Conservation (phyloP, 306 rosid genomes). For the Sicyos baderoa region DNA sequence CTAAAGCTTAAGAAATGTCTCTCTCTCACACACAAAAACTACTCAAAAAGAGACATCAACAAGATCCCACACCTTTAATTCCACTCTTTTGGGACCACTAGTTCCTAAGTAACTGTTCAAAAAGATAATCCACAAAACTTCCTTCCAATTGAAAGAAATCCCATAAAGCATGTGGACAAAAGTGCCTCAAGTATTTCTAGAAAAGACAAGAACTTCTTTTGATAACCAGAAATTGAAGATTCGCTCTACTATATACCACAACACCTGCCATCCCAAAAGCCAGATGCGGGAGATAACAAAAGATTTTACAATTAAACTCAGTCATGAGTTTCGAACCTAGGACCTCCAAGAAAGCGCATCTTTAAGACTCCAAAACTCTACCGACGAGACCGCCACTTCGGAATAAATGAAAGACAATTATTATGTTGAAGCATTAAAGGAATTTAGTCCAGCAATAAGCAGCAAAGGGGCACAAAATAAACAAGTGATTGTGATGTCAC, state of each 20-base stretch:
- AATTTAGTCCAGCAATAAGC: background rate
- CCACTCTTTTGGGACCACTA: background rate
- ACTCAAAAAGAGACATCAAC: background rate
- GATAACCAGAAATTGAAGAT: too few relatives aligned
- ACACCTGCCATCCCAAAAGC: too few relatives aligned
- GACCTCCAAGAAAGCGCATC: too few relatives aligned
- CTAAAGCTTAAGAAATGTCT: background rate
- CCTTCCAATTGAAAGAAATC: background rate
- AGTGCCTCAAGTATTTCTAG: background rate
- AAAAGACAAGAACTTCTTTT: background rate
- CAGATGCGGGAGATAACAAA: too few relatives aligned
- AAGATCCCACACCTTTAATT: background rate
- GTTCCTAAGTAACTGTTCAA: slow-evolving; percentile 6
- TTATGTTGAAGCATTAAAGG: background rate
- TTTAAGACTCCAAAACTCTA: too few relatives aligned
- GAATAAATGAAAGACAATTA: background rate
- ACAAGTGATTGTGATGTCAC: background rate
- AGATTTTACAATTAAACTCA: too few relatives aligned
- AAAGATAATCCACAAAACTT: background rate
- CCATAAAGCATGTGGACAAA: background rate
- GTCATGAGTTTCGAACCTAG: too few relatives aligned
- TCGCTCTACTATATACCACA: too few relatives aligned
- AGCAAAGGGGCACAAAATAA: background rate
- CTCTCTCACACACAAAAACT: background rate
- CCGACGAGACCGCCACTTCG: too few relatives aligned